Conservation (phyloP, 2,329 filamentous ascomycete species). For the Colletotrichum falcatum region DNA sequence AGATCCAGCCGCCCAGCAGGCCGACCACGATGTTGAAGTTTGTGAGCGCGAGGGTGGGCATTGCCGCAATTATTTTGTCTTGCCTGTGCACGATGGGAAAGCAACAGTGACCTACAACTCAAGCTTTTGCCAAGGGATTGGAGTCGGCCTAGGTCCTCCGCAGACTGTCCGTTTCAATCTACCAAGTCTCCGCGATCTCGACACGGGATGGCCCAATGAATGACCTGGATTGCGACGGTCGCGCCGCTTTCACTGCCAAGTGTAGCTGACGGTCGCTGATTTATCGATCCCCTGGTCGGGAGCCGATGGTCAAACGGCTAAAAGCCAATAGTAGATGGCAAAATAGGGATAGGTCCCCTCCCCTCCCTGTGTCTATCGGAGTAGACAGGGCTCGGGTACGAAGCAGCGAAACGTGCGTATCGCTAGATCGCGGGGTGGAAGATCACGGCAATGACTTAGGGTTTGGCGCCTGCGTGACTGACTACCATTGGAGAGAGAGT, state of each 20-base stretch:
- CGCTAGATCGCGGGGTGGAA: conserved; percentile 58
- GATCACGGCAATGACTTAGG: not conserved
- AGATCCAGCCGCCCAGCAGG: conserved; percentile 87
- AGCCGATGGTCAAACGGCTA: not conserved
- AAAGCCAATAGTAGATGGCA: too few species aligned
- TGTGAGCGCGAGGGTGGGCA: conserved; percentile 54
- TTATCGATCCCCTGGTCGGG: not conserved
- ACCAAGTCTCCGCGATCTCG: conserved; percentile 20
- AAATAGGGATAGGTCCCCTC: not conserved
- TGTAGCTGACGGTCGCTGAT: not conserved
- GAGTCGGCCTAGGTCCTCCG: not conserved
- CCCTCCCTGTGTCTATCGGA: not conserved
- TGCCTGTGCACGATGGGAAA: conserved; percentile 1
- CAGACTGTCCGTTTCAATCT: not conserved
- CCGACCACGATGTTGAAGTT: conserved; percentile 86
- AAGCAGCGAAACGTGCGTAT: conserved; percentile 46
- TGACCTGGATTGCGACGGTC: not conserved
- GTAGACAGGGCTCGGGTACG: not conserved
- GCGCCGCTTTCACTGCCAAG: not conserved
- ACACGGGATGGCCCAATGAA: conserved; percentile 25
- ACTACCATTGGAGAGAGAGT: conserved; percentile 30
- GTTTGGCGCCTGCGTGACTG: conserved; percentile 28
- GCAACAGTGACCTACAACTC: not conserved
- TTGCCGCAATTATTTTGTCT: conserved; percentile 46
- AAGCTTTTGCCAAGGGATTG: conserved; percentile 42